phyloP scores from a whole-genome alignment of 139 green algal species.

The Tetradesmus lagerheimii region DNA sequence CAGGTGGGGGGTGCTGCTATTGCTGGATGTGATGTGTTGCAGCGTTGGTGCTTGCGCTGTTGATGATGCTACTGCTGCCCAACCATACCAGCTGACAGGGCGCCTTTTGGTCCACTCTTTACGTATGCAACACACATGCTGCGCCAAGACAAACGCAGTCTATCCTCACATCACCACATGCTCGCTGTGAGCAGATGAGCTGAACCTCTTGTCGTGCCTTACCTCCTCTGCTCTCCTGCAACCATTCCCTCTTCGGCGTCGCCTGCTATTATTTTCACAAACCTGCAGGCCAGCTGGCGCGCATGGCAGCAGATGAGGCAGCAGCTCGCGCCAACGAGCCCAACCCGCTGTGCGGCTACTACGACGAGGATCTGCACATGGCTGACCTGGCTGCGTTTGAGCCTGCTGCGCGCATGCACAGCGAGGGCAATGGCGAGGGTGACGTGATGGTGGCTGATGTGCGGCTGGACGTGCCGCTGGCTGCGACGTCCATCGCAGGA shows the following conservation, averaged over 20 bases:
- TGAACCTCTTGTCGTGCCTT: too few relatives aligned
- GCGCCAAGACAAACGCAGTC: too few relatives aligned
- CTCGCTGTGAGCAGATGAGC: too few relatives aligned
- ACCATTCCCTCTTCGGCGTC: background rate
- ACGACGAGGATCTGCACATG: conserved; percentile 16
- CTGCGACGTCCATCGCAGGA: background rate
- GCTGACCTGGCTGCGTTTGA: conserved; percentile 57
- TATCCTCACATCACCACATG: too few relatives aligned
- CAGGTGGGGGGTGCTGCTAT: background rate
- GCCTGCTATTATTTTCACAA: too few relatives aligned
- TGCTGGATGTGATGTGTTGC: background rate
- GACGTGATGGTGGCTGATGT: conserved; percentile 66
- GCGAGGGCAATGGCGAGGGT: conserved; percentile 51
- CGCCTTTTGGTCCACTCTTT: too few relatives aligned
- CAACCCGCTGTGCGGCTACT: conserved; percentile 19
- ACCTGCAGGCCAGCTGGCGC: conserved; percentile 13
- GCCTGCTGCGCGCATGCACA: conserved; percentile 32
- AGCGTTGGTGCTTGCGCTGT: background rate
- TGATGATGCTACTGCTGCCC: background rate
- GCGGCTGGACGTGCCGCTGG: conserved; percentile 47
- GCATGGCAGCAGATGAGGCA: conserved; percentile 11
- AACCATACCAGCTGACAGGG: background rate
- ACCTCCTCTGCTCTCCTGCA: too few relatives aligned
- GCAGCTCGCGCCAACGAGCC: background rate
- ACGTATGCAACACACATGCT: too few relatives aligned